Base-by-base conservation (phyloP, 1,284 basidiomycete species). In the Exobasidium cylindrosporum region DNA sequence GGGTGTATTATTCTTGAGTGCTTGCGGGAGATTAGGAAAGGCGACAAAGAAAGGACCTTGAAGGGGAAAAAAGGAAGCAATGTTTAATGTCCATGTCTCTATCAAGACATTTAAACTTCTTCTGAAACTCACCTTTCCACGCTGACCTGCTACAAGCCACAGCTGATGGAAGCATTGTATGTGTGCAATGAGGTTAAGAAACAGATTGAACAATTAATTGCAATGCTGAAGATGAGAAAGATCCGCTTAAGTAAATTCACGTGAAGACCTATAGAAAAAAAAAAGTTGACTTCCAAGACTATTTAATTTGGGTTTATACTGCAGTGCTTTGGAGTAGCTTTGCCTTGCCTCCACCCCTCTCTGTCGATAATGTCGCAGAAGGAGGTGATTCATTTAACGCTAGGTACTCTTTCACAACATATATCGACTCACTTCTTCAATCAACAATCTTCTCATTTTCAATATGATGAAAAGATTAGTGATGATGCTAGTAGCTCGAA, bases 1-100 rank as follows among this genome's bases (percentile, higher is more conserved):
- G 0, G 92, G 87, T 29, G 87, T 85, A 81, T 92, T 91, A 82
- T 89, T 88, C 69, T 87, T 84, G 60, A 92, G 82, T 2, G 94
- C 90, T 59, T 93, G 87, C 46, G 88, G 86, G 65, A 97, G 83
- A 75, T 92, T 92, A 6, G 92, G 91, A 81, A 97, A 97, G 14
- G 93, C 86, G 57, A 95, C 90, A 76, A 97, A 97, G 82, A 88
- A 97, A 23, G 94, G 94, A 4, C 94, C 94, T 95, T 73, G 43
- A 21, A 40, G 14, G 24, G 6, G n/a, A 10, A 32, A 28, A 24
- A 17, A 28, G 2, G 21, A 11, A 26, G 24, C 57, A 23, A 26
- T 45, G 17, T 17, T 45, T 17, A 17, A 45, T 45, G 43, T 45
- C 35, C 10, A 43, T 10, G 10, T 10, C 35, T 10, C 10, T 43